These are phyloP conservation scores for Myxozyma kluyveri DNA, from an alignment of 805 yeast genomes.

Conservation along the genomic window DNA sequence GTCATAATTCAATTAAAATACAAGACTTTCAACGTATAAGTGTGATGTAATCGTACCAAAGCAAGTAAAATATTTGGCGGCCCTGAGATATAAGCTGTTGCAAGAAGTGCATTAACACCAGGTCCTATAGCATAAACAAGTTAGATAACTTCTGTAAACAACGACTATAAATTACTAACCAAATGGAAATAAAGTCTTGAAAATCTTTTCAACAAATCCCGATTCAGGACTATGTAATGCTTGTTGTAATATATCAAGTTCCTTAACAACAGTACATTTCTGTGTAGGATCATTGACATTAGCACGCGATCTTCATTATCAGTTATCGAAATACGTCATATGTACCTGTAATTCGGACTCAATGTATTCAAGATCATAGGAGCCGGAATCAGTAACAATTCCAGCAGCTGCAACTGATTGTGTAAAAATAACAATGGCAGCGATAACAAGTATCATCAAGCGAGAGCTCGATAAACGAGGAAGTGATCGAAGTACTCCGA, in stretches of 20 bases:
- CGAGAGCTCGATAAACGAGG: no score
- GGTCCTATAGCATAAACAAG: slow-evolving; percentile 45
- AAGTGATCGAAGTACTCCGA: no score
- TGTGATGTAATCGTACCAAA: slow-evolving; percentile 29
- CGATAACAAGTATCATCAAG: no score
- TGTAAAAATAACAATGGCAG: no score
- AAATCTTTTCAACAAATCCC: slow-evolving; percentile 41
- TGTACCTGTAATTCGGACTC: slow-evolving; percentile 16
- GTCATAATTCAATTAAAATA: no score
- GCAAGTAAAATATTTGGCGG: slow-evolving; percentile 60
- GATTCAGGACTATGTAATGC: slow-evolving; percentile 25
- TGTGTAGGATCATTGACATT: slow-evolving; percentile 24
- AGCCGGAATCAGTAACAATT: slow-evolving; percentile 18
- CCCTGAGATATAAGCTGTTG: slow-evolving; percentile 62
- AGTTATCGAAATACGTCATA: no score
- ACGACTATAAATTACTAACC: slow-evolving; percentile 21
- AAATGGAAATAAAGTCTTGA: slow-evolving; percentile 41
- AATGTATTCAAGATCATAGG: slow-evolving; percentile 18
- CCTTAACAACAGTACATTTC: slow-evolving; percentile 44
- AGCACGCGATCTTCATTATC: no score
- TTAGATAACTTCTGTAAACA: no score
- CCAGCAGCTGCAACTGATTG: no score
- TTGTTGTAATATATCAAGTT: slow-evolving; percentile 38
- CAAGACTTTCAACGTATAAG: neutral
- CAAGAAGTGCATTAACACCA: slow-evolving; percentile 59